Evolutionary conservation across 1,139 yeast species (phyloP).

Genomic region (Hemisphaericaspora lyxosophila): DNA sequence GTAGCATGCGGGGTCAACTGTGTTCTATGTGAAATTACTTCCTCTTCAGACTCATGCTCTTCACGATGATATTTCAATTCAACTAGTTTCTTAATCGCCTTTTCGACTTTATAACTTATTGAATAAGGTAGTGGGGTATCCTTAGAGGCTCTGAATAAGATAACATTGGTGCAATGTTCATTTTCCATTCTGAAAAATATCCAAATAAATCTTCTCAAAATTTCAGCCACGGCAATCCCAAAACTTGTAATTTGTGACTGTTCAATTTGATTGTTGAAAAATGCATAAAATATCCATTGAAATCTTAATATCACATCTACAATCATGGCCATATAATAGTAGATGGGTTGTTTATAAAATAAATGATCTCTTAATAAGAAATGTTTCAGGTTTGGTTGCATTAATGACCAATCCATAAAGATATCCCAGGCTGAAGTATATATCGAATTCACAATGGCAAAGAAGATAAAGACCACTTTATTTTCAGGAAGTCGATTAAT

Average conservation of each 20-base stretch:
- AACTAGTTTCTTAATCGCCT: slow-evolving; percentile 43
- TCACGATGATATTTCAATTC: slow-evolving; percentile 27
- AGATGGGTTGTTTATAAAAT: slow-evolving; percentile 53
- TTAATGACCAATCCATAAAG: slow-evolving; percentile 91
- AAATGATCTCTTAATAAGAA: slow-evolving; percentile 69
- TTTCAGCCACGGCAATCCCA: slow-evolving; percentile 76
- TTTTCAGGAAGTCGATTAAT: slow-evolving; percentile 48
- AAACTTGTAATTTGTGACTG: slow-evolving; percentile 93
- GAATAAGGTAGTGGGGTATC: slow-evolving; percentile 85
- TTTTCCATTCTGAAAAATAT: slow-evolving; percentile 89
- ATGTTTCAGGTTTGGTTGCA: slow-evolving; percentile 63
- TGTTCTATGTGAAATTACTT: background rate
- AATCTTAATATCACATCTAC: slow-evolving; percentile 73
- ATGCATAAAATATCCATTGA: slow-evolving; percentile 86
- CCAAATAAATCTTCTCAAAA: slow-evolving; percentile 84
- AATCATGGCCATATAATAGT: slow-evolving; percentile 75
- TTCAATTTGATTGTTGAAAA: slow-evolving; percentile 70
- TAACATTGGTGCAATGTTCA: slow-evolving; percentile 90
- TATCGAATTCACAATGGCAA: slow-evolving; percentile 73
- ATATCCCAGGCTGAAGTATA: slow-evolving; percentile 83
- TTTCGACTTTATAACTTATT: slow-evolving; percentile 36
- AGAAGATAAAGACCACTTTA: slow-evolving; percentile 62
- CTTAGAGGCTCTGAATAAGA: slow-evolving; percentile 78
- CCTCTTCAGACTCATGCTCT: background rate
- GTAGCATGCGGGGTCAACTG: slow-evolving; percentile 8